Evolutionary conservation across 2,329 filamentous ascomycete species (phyloP).

Genomic region (Phyllosticta citriasiana): DNA sequence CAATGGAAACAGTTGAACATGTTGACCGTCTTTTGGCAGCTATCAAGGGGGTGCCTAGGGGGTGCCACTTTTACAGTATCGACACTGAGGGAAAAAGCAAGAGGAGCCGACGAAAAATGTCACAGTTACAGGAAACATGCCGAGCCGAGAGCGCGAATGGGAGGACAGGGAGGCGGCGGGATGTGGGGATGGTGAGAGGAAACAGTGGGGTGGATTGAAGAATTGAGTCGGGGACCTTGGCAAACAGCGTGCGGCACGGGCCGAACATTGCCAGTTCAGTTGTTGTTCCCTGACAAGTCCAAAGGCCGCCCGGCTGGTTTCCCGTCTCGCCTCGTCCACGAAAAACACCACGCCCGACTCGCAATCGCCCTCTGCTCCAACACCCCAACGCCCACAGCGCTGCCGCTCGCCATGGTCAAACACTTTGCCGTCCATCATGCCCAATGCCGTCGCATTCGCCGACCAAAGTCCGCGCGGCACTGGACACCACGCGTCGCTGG

Average conservation of each 20-base stretch:
- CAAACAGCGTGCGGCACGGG: background rate
- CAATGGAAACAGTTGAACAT: background rate
- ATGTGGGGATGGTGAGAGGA: background rate
- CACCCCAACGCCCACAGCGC: background rate
- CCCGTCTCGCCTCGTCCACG: background rate
- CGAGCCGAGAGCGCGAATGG: background rate
- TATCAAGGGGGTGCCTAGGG: background rate
- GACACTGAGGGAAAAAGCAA: background rate
- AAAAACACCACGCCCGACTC: background rate
- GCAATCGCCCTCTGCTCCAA: background rate
- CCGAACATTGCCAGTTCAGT: background rate
- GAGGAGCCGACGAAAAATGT: too few species aligned
- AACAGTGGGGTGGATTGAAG: background rate
- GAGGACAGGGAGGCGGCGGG: background rate
- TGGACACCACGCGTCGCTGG: background rate
- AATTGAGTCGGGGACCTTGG: background rate
- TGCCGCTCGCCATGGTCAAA: background rate
- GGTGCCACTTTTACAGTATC: background rate
- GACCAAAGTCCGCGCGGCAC: background rate
- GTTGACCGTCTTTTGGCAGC: background rate
- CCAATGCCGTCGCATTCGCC: background rate
- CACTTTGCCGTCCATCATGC: background rate
- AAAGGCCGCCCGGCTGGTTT: background rate
- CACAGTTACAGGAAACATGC: too few species aligned
- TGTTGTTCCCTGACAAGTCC: background rate